phyloP scores from a whole-genome alignment of 2,329 filamentous ascomycete species.

The Diplocarpon rosae region DNA sequence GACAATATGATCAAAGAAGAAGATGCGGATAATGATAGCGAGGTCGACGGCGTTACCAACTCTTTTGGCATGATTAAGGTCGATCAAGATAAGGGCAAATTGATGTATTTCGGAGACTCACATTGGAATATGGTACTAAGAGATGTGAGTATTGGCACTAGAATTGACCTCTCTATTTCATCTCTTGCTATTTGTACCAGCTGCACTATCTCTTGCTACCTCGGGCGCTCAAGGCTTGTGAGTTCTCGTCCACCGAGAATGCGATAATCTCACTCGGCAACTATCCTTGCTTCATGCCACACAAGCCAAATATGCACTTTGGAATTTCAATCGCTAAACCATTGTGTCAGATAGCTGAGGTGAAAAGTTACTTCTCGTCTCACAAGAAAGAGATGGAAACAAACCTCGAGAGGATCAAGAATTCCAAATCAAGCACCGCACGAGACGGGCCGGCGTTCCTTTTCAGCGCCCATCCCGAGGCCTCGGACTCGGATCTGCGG shows the following conservation, averaged over 20 bases:
- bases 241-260: too few species aligned
- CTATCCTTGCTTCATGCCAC: neutral
- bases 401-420: conserved; percentile 65
- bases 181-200: neutral
- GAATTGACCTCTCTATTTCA: conserved; percentile 17
- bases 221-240: too few species aligned
- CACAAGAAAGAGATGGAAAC: conserved; percentile 86
- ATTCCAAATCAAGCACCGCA: conserved; percentile 49
- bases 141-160: conserved; percentile 42
- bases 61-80: conserved; percentile 78
- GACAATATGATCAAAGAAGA: conserved; percentile 47
- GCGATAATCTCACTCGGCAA: too few species aligned
- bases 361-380: conserved; percentile 76
- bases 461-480: conserved; percentile 59
- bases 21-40: conserved; percentile 50
- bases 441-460: conserved; percentile 65
- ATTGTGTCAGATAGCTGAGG: conserved; percentile 61
- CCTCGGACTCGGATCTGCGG: conserved; percentile 66
- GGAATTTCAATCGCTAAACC: conserved; percentile 6
- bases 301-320: neutral
- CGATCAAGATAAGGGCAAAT: conserved; percentile 62
- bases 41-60: conserved; percentile 59
- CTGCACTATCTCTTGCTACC: neutral
- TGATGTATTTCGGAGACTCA: conserved; percentile 69
- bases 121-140: conserved; percentile 73